Conservation (phyloP, 345 rosid species). For the Erysimum cheiranthoides region DNA sequence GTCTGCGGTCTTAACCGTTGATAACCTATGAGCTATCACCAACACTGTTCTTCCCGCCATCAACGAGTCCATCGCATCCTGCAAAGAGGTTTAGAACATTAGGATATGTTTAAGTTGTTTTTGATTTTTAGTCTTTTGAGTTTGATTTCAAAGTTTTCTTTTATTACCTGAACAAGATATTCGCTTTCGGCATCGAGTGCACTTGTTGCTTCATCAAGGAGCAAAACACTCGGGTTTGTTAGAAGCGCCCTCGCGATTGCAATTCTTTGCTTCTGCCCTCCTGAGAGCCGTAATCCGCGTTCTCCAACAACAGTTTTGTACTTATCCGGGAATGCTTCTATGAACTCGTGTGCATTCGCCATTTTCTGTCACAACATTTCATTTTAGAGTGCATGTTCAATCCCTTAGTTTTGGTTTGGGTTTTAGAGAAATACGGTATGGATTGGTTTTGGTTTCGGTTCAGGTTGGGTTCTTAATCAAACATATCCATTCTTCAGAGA, state of each 20-base stretch:
- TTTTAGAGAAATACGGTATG: background rate
- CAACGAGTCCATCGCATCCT: conserved; percentile 98
- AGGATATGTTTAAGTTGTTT: background rate
- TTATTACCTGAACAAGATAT: conserved; percentile 83
- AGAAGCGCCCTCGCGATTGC: conserved; percentile 93
- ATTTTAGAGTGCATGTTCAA: conserved; percentile 8
- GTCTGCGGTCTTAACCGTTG: conserved; percentile 87
- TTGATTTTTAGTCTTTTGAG: background rate
- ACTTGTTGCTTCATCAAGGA: conserved; percentile 96
- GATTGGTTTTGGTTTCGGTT: background rate
- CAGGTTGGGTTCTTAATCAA: background rate
- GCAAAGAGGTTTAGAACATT: conserved; percentile 14
- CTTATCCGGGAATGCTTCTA: conserved; percentile 78
- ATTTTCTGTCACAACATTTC: conserved; percentile 62
- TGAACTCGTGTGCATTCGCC: conserved; percentile 95
- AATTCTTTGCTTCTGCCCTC: conserved; percentile 93
- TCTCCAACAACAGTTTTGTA: conserved; percentile 83
- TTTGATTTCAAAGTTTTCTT: background rate
- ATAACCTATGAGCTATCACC: conserved; percentile 92
- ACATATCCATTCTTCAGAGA: background rate
- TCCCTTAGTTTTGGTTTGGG: background rate
- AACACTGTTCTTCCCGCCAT: conserved; percentile 95
- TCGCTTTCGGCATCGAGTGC: conserved; percentile 97
- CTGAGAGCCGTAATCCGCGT: conserved; percentile 91
- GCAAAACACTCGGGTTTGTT: conserved; percentile 84